Percentiles rank a stretch among this genome's conserved stretches.
These are phyloP conservation scores for Helotiales sp. DNA, from an alignment of 2,329 filamentous ascomycete species.

Conservation along the genomic window DNA sequence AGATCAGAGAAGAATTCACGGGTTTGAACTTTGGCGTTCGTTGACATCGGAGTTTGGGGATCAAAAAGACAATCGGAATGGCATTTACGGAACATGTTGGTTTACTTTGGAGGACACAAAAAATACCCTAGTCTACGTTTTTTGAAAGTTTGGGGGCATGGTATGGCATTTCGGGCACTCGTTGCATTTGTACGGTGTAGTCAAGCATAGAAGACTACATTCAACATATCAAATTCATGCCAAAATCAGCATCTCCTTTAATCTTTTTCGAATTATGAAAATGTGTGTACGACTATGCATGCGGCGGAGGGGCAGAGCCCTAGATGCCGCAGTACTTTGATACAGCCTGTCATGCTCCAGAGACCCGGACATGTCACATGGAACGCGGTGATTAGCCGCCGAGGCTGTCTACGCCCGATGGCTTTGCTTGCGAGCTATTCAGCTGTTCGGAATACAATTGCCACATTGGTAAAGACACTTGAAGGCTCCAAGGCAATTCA, in stretches of 20 bases:
- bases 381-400: background rate
- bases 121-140: background rate
- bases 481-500: too few relatives aligned
- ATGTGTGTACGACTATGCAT: background rate
- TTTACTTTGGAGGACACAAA: conserved; percentile 1
- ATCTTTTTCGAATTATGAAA: background rate
- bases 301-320: background rate
- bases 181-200: background rate
- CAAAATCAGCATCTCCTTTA: background rate
- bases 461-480: too few relatives aligned
- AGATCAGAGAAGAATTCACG: background rate
- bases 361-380: background rate
- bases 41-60: background rate
- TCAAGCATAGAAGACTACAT: conserved; percentile 1
- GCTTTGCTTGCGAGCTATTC: background rate
- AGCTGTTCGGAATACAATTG: background rate
- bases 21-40: background rate
- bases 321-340: background rate
- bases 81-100: background rate
- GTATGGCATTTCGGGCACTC: conserved; percentile 4
- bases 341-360: background rate
- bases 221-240: background rate
- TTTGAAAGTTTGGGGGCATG: background rate
- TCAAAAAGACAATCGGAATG: background rate
- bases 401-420: background rate